Percentiles rank a stretch among this genome's conserved stretches.
Conservation (phyloP, 805 yeast species). For the Lipomyces oligophaga region DNA sequence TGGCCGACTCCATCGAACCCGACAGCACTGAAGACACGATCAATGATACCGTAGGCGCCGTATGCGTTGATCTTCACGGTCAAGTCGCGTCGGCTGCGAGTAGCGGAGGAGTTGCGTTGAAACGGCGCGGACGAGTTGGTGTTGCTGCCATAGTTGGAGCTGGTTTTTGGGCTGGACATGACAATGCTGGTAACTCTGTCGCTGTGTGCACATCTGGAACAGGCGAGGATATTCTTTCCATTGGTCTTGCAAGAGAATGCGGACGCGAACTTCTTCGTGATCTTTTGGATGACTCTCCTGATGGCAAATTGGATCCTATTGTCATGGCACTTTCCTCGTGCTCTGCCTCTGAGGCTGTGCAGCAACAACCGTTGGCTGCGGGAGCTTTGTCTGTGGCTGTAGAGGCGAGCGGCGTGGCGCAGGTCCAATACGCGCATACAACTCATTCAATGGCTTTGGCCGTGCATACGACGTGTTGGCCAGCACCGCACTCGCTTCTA, state of each 20-base stretch:
- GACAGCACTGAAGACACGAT: constrained; percentile 10
- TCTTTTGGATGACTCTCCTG: constrained; percentile 1
- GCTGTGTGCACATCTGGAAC: constrained; percentile 30
- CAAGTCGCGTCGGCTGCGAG: constrained; percentile 37
- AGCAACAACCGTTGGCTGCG: constrained; percentile 9
- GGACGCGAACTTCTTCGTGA: not conserved
- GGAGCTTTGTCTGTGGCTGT: constrained; percentile 17
- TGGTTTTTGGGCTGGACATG: constrained; percentile 33
- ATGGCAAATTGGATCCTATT: no score
- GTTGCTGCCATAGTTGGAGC: constrained; percentile 43
- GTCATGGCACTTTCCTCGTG: not conserved
- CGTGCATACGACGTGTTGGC: no score
- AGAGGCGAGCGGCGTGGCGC: not conserved
- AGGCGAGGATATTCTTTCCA: constrained; percentile 41
- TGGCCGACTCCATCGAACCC: not conserved
- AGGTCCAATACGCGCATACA: constrained; percentile 18
- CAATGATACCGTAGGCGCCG: constrained; percentile 43
- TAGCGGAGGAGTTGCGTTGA: constrained; percentile 42
- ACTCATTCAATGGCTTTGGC: constrained; percentile 26
- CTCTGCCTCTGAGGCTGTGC: constrained; percentile 12
- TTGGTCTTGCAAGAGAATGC: constrained; percentile 32
- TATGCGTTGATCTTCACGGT: constrained; percentile 33
- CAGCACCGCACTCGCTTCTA: no score
- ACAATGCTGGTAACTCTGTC: constrained; percentile 3
- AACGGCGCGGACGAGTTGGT: constrained; percentile 42